These are phyloP conservation scores for Hypoxylon sp. DNA, from an alignment of 2,329 filamentous ascomycete species.

Conservation along the genomic window DNA sequence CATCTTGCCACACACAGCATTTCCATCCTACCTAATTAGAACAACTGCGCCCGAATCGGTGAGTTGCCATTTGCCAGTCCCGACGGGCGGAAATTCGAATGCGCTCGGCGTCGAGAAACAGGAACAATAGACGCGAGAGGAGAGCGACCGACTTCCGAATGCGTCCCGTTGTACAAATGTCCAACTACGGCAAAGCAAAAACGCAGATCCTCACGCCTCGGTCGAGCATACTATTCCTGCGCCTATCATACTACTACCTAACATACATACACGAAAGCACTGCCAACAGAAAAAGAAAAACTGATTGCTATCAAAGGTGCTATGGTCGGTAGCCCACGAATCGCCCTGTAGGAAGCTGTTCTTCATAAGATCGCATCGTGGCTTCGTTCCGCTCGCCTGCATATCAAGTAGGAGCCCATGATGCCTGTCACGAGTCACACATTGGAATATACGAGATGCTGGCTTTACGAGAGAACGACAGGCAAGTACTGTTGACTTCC, in stretches of 20 bases:
- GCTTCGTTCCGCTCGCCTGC: background rate
- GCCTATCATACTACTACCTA: background rate
- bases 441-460: no score
- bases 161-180: conserved; percentile 13
- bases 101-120: background rate
- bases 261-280: conserved; percentile 2
- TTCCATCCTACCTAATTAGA: no score
- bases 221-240: background rate
- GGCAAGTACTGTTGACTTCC: no score
- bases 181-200: conserved; percentile 27
- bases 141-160: conserved; percentile 4
- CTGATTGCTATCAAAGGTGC: no score
- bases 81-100: conserved; percentile 6
- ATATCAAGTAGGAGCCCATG: background rate
- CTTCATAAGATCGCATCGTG: background rate
- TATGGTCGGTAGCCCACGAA: background rate
- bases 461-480: no score
- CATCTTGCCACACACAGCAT: no score
- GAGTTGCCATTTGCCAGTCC: no score
- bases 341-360: background rate
- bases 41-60: no score
- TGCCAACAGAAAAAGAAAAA: no score
- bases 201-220: background rate
- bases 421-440: conserved; percentile 13
- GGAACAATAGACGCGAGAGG: conserved; percentile 1